Conservation (phyloP, 106 monocot species). For the Dendrobium officinale region DNA sequence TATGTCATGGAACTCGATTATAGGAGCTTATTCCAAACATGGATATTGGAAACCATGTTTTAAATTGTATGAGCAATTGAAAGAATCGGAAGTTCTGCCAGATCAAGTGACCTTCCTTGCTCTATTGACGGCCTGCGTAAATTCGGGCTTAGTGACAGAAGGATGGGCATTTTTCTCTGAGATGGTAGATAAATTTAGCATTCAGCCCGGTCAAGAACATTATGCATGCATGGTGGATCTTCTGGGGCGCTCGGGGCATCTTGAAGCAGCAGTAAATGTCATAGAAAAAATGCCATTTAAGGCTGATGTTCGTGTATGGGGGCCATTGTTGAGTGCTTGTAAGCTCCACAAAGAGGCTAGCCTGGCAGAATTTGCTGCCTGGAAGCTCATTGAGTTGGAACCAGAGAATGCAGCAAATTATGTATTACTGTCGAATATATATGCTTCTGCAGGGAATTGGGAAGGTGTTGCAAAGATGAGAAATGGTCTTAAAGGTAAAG, state of each 20-base stretch:
- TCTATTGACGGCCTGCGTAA: slow-evolving; percentile 17
- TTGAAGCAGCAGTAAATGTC: slow-evolving; percentile 13
- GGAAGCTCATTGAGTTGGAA: slow-evolving; percentile 27
- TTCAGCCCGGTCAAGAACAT: slow-evolving; percentile 12
- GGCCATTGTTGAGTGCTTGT: slow-evolving; percentile 22
- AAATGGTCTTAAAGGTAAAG: slow-evolving; percentile 7
- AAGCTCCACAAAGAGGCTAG: not conserved
- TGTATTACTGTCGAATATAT: slow-evolving; percentile 20
- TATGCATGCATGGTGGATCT: slow-evolving; percentile 28
- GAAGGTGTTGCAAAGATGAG: slow-evolving; percentile 14
- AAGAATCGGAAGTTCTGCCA: slow-evolving; percentile 11
- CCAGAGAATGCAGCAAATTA: slow-evolving; percentile 20
- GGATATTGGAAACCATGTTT: slow-evolving; percentile 20
- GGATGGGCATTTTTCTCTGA: slow-evolving; percentile 15
- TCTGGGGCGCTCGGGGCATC: slow-evolving; percentile 9
- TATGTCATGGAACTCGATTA: slow-evolving; percentile 33
- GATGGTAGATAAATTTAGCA: slow-evolving; percentile 8
- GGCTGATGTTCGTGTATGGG: slow-evolving; percentile 23
- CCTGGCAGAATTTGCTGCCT: slow-evolving; percentile 10
- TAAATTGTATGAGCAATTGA: slow-evolving; percentile 23
- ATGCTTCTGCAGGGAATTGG: slow-evolving; percentile 26
- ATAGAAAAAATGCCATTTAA: slow-evolving; percentile 19
- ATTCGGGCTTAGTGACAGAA: slow-evolving; percentile 16
- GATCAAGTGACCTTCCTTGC: slow-evolving; percentile 20
- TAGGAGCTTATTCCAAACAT: slow-evolving; percentile 30